Evolutionary conservation across 495 filamentous ascomycete species (phyloP), one percentile per base, ranked within the genome.

Genomic region (Neurospora discreta): DNA sequence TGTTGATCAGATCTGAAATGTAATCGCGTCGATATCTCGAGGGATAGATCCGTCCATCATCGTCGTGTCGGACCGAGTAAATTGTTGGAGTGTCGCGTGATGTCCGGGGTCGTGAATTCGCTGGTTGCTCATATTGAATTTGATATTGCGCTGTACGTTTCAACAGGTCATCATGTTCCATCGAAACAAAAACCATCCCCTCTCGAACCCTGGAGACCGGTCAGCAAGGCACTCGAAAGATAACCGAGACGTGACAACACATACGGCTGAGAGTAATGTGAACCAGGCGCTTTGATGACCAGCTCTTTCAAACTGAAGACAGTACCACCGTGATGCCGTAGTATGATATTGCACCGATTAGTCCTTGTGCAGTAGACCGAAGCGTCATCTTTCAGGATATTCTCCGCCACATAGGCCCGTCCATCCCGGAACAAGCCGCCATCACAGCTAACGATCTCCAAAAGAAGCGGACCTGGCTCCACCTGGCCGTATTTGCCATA

Each of bases 131-230:
- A 73, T 93, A 93, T 73, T 90, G 88, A 30, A 95, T 90, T 71
- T 93, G 88, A 75, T 95, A 95, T 67, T 87, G 85, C 11, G 91
- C 88, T 7, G 93, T 95, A 68, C 91, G 87, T 41, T 82, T 84
- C 38, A 95, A 80, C 18, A 97, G 84, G 70, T 95, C 91, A 71
- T 94, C 87, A 15, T 87, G 85, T 20, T 87, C 86, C 94, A 97
- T 97, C 6, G 92, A 89, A 43, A 98, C 86, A 78, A 98, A 97
- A 7, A 98, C 88, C 90, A 97, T 92, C 30, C 95, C 95, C 84
- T 96, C 93, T 82, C 94, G 92, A 68, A 97, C 90, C 69, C 93
- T 96, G 75, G 58, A 68, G 40, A 68, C 43, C 46, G 76, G 75
- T 77, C 75, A 78, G 78, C 70, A 76, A 65, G 43, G 71, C 68